phyloP scores from a whole-genome alignment of 805 yeast species.

The Ascoidea asiatica region DNA sequence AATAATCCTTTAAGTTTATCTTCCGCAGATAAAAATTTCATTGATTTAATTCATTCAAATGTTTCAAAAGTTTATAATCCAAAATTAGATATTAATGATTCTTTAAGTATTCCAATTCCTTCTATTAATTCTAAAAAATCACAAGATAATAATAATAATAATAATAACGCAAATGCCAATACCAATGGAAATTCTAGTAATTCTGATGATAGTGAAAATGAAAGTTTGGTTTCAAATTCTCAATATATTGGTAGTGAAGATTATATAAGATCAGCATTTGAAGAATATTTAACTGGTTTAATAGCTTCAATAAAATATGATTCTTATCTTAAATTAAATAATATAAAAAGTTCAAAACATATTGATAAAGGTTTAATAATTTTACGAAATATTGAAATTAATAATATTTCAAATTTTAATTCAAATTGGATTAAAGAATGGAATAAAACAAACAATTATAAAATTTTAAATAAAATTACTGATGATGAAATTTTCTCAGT shows the following conservation, averaged over 20 bases:
- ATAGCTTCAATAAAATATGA: constrained; percentile 60
- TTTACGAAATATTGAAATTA: constrained; percentile 16
- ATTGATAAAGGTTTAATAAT: constrained; percentile 13
- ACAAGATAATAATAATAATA: constrained; percentile 1
- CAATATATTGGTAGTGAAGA: constrained; percentile 72
- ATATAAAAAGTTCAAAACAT: constrained; percentile 20
- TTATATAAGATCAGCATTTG: constrained; percentile 75
- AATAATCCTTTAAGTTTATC: constrained; percentile 32
- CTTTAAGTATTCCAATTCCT: constrained; percentile 23
- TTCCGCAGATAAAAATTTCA: constrained; percentile 63
- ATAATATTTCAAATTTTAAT: constrained; percentile 29
- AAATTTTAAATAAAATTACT: constrained; percentile 39
- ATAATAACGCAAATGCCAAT: neutral
- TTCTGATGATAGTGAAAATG: constrained; percentile 24
- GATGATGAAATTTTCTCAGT: constrained; percentile 61
- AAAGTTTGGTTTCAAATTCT: constrained; percentile 22
- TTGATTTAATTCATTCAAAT: constrained; percentile 37
- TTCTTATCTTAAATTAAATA: constrained; percentile 33
- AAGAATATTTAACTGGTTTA: constrained; percentile 74
- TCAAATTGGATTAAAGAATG: constrained; percentile 34
- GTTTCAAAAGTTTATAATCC: constrained; percentile 21
- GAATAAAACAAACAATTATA: constrained; percentile 40
- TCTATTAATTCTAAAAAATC: neutral
- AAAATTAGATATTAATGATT: constrained; percentile 27
- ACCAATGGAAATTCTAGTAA: constrained; percentile 16